Conservation (phyloP, 2,329 filamentous ascomycete species). For the Drechslerella dactyloides region DNA sequence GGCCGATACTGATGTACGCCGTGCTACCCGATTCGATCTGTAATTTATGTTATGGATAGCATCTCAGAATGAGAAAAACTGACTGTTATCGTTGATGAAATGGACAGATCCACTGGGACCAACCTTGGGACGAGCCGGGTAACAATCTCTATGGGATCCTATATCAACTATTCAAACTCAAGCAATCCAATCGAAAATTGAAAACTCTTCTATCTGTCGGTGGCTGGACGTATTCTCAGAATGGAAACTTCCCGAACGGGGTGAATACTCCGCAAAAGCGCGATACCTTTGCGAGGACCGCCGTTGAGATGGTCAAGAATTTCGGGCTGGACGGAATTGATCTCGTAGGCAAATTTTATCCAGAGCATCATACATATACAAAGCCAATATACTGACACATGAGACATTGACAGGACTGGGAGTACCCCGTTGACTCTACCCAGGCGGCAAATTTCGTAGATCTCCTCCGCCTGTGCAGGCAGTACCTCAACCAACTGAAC, state of each 20-base stretch:
- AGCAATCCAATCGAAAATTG: constrained; percentile 75
- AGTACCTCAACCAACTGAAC: constrained; percentile 68
- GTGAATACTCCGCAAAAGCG: constrained; percentile 69
- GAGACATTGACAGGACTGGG: constrained; percentile 41
- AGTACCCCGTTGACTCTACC: constrained; percentile 55
- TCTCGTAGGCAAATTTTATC: constrained; percentile 57
- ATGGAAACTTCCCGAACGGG: constrained; percentile 69
- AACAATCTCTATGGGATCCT: constrained; percentile 73
- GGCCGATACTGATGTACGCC: constrained; percentile 41
- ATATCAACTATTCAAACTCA: constrained; percentile 77
- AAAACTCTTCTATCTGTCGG: constrained; percentile 83
- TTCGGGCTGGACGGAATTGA: constrained; percentile 78
- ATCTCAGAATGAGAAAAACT: neutral
- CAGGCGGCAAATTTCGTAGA: constrained; percentile 68
- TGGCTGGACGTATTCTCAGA: constrained; percentile 75
- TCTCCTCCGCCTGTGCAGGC: constrained; percentile 66
- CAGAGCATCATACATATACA: neutral
- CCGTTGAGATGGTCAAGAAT: constrained; percentile 78
- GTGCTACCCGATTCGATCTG: neutral
- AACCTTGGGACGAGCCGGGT: constrained; percentile 58
- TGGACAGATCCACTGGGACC: constrained; percentile 37
- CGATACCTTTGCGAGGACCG: constrained; percentile 70
- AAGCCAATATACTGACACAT: constrained; percentile 6
- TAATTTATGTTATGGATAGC: neutral
- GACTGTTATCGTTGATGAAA: neutral